Base-by-base conservation (phyloP, 1,139 yeast species). In the Nakaseomyces delphensis region DNA sequence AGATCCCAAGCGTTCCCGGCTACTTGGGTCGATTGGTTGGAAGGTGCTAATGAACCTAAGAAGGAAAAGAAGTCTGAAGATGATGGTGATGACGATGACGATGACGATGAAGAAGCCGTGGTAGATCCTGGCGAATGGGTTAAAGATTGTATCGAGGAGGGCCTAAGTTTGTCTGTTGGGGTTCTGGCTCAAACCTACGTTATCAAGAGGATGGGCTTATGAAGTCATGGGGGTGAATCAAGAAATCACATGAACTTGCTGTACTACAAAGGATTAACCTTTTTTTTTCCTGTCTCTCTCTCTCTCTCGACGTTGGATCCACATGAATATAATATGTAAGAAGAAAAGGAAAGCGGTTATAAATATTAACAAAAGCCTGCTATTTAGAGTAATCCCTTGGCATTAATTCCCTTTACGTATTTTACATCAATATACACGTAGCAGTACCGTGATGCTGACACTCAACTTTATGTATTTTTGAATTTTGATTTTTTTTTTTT, bases 91-190 rank as follows among this genome's bases (percentile, higher is more conserved):
- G 52, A 55, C 16, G 38, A 31, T 21, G 48, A 48, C 5, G 52
- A 45, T 6, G 63, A 54, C 19, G 64, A 58, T 4, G 53, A 55
- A 3, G 70, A 62, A 13, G 70, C 63, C 9, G 74, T 68, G n/a
- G 75, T 87, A 35, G 95, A 89, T 60, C 96, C 97, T 10, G 72
- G 86, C 42, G 95, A 85, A 50, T 91, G 98, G 98, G 94, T 91
- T n/a, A 73, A 76, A 42, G 91, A 78, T 46, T 89, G 97, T 97
- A 74, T 91, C 33, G 82, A 77, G 55, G 85, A 83, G 52, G 94
- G 95, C 0, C 69, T 91, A 44, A 77, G 79, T 25, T 71, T 87
- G 51, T 72, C 87, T 27, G 75, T 89, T 49, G 97, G 96, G 8
- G 82, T 85, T 1, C 68, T 85, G 30, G 95, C 96, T 1, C 98